Evolutionary conservation across 169 alveolate genomes (phyloP), one percentile per base, ranked within the genome.

Genomic region (Cyclospora cayetanensis): DNA sequence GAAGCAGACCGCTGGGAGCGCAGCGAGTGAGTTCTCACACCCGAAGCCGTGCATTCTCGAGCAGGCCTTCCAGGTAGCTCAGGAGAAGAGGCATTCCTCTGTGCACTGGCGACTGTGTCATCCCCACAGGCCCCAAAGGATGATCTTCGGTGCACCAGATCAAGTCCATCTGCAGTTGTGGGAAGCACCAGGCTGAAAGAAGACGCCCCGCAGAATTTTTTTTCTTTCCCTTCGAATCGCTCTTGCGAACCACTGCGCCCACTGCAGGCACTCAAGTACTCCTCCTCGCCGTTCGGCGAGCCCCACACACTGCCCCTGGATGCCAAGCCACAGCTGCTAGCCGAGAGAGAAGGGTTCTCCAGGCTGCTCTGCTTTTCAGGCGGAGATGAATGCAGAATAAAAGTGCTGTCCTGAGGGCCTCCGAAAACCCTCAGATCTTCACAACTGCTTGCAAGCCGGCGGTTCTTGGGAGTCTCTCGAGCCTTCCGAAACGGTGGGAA

Each of bases 241-340:
- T 43, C 29, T 68, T 27, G 53, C 2, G 66, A 42, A 20, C 29
- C 52, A 20, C 42, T 3, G 27, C 7, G 7, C 0, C 50, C 86
- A 65, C 65, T 76, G 66, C 68, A 43, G 2, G 86, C 86, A 41
- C 86, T 76, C 29, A 76, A n/a, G 66, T 76, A 76, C 50, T 76
- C 65, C 43, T 76, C 86, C 43, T 76, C 86, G 42, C 86, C 42
- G 34, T 25, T 22, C 35, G 31, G 86, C 41, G 86, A 76, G 31
- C 25, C 42, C 20, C 66, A 76, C 20, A 39, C 53, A 27, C 86
- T 43, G 25, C 42, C 86, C 27, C 42, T 2, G 42, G 42, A 22
- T 0, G 65, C 9, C 4, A 65, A 27, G 25, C 39, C 31, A 35
- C 66, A 7, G 42, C 86, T 0, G 1, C 7, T n/a, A 50, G 2